Evolutionary conservation across 192 early-diverging fungal genomes (phyloP).

Genomic region (Chytriomyces sp.): DNA sequence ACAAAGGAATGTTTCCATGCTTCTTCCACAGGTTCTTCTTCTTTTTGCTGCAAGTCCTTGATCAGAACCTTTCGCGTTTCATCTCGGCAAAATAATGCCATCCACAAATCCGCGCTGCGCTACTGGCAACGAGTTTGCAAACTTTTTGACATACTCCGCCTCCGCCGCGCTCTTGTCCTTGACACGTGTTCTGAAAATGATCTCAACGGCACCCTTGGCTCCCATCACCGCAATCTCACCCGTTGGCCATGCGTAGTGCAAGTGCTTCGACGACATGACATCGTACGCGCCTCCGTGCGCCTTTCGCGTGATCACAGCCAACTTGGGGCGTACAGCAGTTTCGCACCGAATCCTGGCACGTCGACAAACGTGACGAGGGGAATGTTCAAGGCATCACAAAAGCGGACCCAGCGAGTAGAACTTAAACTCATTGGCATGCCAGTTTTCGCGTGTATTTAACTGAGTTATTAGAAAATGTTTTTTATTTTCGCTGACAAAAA

Average conservation of each 20-base stretch:
- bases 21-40: constrained; percentile 84
- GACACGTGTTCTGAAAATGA: constrained; percentile 81
- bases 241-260: constrained; percentile 94
- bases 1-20: constrained; percentile 94
- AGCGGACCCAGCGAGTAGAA: constrained; percentile 94
- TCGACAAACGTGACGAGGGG: constrained; percentile 94
- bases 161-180: constrained; percentile 71
- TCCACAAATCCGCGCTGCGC: constrained; percentile 79
- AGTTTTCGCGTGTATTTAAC: too few relatives aligned
- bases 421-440: too few relatives aligned
- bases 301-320: constrained; percentile 94
- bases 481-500: too few relatives aligned
- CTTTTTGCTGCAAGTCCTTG: constrained; percentile 85
- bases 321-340: constrained; percentile 94
- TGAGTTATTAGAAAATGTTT: too few relatives aligned
- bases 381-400: constrained; percentile 96
- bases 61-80: constrained; percentile 81
- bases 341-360: constrained; percentile 97
- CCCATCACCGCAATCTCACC: constrained; percentile 99
- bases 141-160: constrained; percentile 86
- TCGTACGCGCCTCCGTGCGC: constrained; percentile 98
- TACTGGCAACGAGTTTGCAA: constrained; percentile 92
- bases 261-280: constrained; percentile 96
- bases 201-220: constrained; percentile 95
- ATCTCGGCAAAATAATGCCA: constrained; percentile 64